phyloP scores from a whole-genome alignment of 495 filamentous ascomycete genomes.

The Parmelia sp. region DNA sequence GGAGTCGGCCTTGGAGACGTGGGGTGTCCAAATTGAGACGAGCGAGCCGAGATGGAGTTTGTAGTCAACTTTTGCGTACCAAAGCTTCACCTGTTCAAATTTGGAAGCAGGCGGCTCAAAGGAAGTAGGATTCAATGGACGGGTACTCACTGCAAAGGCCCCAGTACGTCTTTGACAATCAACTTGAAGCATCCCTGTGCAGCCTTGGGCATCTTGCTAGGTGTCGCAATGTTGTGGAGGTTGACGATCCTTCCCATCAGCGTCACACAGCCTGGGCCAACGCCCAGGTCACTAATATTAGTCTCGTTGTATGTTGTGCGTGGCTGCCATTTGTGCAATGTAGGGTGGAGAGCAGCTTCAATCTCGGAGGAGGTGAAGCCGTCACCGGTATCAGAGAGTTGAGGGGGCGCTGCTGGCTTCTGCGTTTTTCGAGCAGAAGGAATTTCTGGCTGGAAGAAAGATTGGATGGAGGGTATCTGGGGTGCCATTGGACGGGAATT shows the following conservation, averaged over 20 bases:
- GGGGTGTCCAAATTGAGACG: conserved; percentile 27
- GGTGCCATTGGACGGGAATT: conserved; percentile 29
- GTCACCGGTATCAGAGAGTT: conserved; percentile 34
- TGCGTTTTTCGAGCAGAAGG: conserved; percentile 10
- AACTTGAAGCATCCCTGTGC: conserved; percentile 49
- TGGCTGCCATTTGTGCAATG: conserved; percentile 47
- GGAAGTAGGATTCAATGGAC: not conserved
- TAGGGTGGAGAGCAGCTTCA: conserved; percentile 35
- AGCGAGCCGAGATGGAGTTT: conserved; percentile 26
- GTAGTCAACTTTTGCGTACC: conserved; percentile 29
- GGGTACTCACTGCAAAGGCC: conserved; percentile 42
- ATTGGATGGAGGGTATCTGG: conserved; percentile 44
- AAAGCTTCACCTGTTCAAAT: conserved; percentile 27
- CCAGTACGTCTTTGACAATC: conserved; percentile 52
- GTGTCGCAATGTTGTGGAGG: conserved; percentile 36
- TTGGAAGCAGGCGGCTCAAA: not conserved
- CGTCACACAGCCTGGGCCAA: conserved; percentile 46
- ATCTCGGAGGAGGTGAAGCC: conserved; percentile 48
- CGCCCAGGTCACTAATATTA: conserved; percentile 44
- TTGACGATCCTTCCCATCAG: conserved; percentile 58
- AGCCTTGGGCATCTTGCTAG: conserved; percentile 35
- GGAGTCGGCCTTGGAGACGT: conserved; percentile 26
- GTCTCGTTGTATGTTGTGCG: conserved; percentile 45
- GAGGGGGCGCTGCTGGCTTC: conserved; percentile 5
- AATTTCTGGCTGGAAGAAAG: conserved; percentile 42